These are phyloP conservation scores for Globisporangium ultimum DNA, from an alignment of 352 stramenopile species.

Conservation along the genomic window DNA sequence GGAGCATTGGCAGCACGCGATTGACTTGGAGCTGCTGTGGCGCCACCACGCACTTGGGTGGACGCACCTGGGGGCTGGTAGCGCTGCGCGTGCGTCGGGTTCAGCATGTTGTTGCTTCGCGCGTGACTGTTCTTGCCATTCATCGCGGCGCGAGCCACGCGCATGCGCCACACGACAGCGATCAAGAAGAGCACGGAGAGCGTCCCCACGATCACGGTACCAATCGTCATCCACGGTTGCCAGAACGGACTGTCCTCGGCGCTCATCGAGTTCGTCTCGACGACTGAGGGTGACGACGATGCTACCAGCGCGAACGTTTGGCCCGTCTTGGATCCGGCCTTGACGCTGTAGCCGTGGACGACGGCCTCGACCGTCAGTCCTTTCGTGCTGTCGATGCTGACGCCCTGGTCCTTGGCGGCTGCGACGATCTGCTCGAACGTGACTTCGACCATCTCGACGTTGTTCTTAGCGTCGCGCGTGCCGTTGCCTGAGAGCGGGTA, in stretches of 20 bases:
- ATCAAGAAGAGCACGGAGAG: slow-evolving; percentile 54
- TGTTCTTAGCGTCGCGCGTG: slow-evolving; percentile 76
- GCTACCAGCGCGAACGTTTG: slow-evolving; percentile 79
- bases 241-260: slow-evolving; percentile 29
- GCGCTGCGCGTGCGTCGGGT: too few relatives aligned
- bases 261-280: slow-evolving; percentile 21
- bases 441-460: slow-evolving; percentile 84
- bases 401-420: slow-evolving; percentile 27
- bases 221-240: slow-evolving; percentile 80
- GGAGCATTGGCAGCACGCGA: too few relatives aligned
- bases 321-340: slow-evolving; percentile 39
- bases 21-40: too few relatives aligned
- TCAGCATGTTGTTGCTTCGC: too few relatives aligned
- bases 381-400: slow-evolving; percentile 24
- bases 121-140: slow-evolving; percentile 3
- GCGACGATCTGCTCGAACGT: slow-evolving; percentile 57
- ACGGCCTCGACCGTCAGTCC: slow-evolving; percentile 60
- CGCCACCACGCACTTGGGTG: too few relatives aligned
- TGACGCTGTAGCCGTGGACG: slow-evolving; percentile 62
- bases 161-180: slow-evolving; percentile 46
- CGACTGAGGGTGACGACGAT: slow-evolving; percentile 53
- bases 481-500: slow-evolving; percentile 44
- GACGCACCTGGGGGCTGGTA: too few relatives aligned
- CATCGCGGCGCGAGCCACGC: slow-evolving; percentile 8
- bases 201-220: slow-evolving; percentile 42